Conservation (phyloP, 495 filamentous ascomycete genomes). For the Aspergillus indologenus region DNA sequence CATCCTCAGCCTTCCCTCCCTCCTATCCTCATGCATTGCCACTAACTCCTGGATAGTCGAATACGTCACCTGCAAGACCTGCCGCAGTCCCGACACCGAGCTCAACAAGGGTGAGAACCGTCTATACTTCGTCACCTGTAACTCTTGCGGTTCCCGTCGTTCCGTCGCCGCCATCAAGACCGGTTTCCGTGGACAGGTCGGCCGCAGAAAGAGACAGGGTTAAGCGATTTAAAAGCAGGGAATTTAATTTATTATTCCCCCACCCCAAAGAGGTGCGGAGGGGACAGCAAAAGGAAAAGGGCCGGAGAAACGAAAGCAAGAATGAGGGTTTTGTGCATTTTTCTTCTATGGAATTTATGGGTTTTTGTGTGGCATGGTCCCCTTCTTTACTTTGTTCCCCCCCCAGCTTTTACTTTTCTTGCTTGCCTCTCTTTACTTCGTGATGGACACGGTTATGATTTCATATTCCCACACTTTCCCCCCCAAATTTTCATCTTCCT, state of each 20-base stretch:
- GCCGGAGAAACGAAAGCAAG: slow-evolving; percentile 9
- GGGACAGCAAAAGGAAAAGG: not conserved
- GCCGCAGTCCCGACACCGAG: slow-evolving; percentile 89
- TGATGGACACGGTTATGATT: slow-evolving; percentile 12
- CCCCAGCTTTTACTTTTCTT: not conserved
- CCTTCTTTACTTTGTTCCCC: not conserved
- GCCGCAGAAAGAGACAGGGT: slow-evolving; percentile 74
- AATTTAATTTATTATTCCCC: slow-evolving; percentile 25
- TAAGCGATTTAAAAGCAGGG: slow-evolving; percentile 24
- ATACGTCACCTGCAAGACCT: slow-evolving; percentile 99
- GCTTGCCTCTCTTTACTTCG: not conserved
- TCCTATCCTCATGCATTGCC: not conserved
- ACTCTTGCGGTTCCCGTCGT: slow-evolving; percentile 85
- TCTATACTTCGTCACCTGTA: slow-evolving; percentile 80
- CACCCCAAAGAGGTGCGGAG: slow-evolving; percentile 14
- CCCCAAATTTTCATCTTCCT: not conserved
- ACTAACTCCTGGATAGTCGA: slow-evolving; percentile 58
- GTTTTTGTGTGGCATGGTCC: slow-evolving; percentile 3
- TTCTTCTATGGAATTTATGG: not conserved
- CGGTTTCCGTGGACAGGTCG: slow-evolving; percentile 97
- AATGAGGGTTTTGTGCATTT: not conserved
- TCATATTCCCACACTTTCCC: not conserved
- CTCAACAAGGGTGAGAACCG: slow-evolving; percentile 98
- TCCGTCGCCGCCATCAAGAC: slow-evolving; percentile 98
- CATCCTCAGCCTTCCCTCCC: not conserved